phyloP scores from a whole-genome alignment of 768 basidiomycete species.

The Mrakia gelida region DNA sequence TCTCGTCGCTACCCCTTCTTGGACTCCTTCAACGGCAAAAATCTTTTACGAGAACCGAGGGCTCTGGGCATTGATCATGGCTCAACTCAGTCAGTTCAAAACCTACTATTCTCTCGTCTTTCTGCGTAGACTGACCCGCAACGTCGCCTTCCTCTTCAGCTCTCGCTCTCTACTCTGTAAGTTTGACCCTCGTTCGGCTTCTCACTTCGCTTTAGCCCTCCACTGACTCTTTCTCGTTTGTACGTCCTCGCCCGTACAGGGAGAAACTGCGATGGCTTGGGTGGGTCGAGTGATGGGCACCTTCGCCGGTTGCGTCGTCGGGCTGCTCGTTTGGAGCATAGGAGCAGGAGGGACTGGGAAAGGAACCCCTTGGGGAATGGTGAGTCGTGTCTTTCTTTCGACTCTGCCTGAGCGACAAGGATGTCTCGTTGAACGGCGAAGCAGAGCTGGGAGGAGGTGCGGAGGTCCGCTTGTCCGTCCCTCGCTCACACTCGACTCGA shows the following conservation, averaged over 20 bases:
- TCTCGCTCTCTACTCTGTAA: slow-evolving; percentile 12
- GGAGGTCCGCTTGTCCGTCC: too few relatives aligned
- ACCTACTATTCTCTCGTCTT: background rate
- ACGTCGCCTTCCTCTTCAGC: background rate
- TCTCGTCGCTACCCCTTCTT: slow-evolving; percentile 24
- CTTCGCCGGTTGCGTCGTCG: slow-evolving; percentile 60
- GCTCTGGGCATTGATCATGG: slow-evolving; percentile 64
- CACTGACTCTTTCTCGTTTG: slow-evolving; percentile 51
- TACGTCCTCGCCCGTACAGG: slow-evolving; percentile 55
- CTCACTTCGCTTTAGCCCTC: too few relatives aligned
- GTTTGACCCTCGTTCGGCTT: background rate
- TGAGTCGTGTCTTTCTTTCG: slow-evolving; percentile 35
- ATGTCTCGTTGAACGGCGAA: too few relatives aligned
- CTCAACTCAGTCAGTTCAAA: slow-evolving; percentile 52
- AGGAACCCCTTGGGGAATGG: slow-evolving; percentile 67
- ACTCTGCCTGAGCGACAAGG: too few relatives aligned
- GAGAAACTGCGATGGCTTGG: slow-evolving; percentile 68
- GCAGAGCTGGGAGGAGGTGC: too few relatives aligned
- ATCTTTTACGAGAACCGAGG: slow-evolving; percentile 54
- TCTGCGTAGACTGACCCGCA: background rate
- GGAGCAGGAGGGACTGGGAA: slow-evolving; percentile 55
- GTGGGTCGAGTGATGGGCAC: slow-evolving; percentile 60
- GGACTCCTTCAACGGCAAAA: slow-evolving; percentile 32
- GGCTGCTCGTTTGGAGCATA: slow-evolving; percentile 63
- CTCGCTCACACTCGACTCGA: background rate